phyloP scores from a whole-genome alignment of 179 eudicot species.

The Sideroxylon spinosum region DNA sequence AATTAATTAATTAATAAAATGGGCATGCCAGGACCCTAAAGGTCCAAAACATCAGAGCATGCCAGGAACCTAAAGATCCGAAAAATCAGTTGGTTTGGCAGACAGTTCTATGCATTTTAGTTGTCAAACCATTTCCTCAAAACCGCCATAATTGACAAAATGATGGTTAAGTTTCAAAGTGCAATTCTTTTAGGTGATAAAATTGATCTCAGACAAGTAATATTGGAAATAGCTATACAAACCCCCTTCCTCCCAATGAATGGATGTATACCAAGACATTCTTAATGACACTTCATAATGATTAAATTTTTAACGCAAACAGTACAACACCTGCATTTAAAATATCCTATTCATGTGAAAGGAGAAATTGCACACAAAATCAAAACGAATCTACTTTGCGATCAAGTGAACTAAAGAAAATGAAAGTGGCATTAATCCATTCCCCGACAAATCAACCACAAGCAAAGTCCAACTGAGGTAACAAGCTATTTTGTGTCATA shows the following conservation, averaged over 20 bases:
- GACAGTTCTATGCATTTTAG: constrained; percentile 1
- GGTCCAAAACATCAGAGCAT: no score
- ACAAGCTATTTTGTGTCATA: neutral
- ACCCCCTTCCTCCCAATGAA: neutral
- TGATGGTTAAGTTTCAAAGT: neutral
- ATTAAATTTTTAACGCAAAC: neutral
- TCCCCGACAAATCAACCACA: neutral
- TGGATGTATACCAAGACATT: neutral
- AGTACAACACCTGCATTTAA: neutral
- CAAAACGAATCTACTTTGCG: no score
- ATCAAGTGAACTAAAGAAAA: neutral
- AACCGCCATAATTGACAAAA: neutral
- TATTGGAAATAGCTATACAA: neutral
- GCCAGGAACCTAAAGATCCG: neutral
- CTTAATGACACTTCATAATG: neutral
- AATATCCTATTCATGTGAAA: neutral
- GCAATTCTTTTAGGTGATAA: neutral
- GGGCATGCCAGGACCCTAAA: no score
- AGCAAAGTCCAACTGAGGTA: neutral
- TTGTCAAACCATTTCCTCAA: constrained; percentile 8
- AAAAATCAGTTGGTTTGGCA: neutral
- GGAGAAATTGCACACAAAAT: neutral
- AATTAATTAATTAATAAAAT: no score
- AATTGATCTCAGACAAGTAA: neutral
- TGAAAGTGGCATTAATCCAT: neutral